Evolutionary conservation across 139 green algal species (phyloP), one percentile per base, ranked within the genome.

Genomic region (Coelastrella sp.): DNA sequence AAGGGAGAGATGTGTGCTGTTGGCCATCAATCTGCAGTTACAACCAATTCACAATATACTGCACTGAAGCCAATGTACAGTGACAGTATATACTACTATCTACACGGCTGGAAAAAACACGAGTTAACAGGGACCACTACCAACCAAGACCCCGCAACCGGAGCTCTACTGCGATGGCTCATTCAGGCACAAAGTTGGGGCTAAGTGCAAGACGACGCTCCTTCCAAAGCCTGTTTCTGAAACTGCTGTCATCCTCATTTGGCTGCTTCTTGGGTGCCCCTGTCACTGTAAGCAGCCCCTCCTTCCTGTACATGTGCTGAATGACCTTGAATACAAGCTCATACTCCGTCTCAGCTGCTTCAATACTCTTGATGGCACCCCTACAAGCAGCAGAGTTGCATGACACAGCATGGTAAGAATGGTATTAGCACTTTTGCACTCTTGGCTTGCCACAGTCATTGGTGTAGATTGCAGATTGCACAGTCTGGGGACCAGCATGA

Each of bases 201-300:
- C 96, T 93, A 40, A 98, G 85, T 21, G 90, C 90, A 71, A 98
- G 87, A 19, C 97, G 83, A 3, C 95, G 91, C 81, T 98, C 94
- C 27, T 81, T 69, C 77, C 89, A 75, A 69, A 91, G 50, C 59
- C 95, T 88, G 13, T 72, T 73, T 9, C 79, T 59, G 84, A 91
- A 98, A 6, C 86, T 88, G 9, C 88, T 60, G 2, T 90, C 79
- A 0, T 60, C 50, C 87, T 98, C 95, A 35, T 79, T 92, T 11
- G 86, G 45, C 43, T 87, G 43, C 38, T 86, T 87, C 60, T 85
- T 80, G 0, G 95, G 95, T 27, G 78, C 78, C 32, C 85, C 76
- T 21, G 94, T 74, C 37, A 96, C 93, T 25, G 94, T 90, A 66
- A 98, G 71, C 27, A 94, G 83, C 41, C 91, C 90, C 73, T 95